phyloP scores from a whole-genome alignment of 768 basidiomycete species.

The Mycena indigotica region DNA sequence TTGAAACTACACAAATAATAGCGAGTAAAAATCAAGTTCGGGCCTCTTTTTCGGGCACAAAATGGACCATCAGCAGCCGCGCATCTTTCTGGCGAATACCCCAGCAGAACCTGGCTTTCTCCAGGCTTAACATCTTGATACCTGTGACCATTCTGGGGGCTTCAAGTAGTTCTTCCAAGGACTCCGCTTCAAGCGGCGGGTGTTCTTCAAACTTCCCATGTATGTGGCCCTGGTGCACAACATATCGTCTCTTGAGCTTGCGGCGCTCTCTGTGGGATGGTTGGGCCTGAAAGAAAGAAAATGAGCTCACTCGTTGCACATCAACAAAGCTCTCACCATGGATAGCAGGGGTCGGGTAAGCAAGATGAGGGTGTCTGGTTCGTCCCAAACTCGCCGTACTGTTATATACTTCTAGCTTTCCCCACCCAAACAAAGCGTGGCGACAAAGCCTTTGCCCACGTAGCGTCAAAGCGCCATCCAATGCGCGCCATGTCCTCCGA shows the following conservation, averaged over 20 bases:
- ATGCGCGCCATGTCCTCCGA: too few relatives aligned
- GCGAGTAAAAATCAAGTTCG: too few relatives aligned
- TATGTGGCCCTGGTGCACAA: too few relatives aligned
- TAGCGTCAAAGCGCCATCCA: too few relatives aligned
- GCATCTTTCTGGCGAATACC: not conserved
- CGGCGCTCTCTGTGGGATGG: not conserved
- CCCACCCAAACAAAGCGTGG: not conserved
- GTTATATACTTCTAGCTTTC: too few relatives aligned
- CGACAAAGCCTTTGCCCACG: too few relatives aligned
- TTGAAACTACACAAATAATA: too few relatives aligned
- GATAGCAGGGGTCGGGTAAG: too few relatives aligned
- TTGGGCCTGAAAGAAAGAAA: not conserved
- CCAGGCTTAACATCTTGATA: not conserved
- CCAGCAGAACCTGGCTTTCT: not conserved
- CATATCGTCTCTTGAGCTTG: not conserved
- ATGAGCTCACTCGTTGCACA: too few relatives aligned
- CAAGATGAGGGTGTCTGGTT: too few relatives aligned
- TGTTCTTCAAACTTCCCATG: not conserved
- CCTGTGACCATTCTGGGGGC: slow-evolving; percentile 1
- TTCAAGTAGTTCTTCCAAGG: not conserved
- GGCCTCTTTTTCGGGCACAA: not conserved
- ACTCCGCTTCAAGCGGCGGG: not conserved
- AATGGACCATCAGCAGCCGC: not conserved
- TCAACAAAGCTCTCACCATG: too few relatives aligned
- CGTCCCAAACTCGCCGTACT: too few relatives aligned